phyloP scores from a whole-genome alignment of 441 rosid species.

The Aleurites moluccanus region DNA sequence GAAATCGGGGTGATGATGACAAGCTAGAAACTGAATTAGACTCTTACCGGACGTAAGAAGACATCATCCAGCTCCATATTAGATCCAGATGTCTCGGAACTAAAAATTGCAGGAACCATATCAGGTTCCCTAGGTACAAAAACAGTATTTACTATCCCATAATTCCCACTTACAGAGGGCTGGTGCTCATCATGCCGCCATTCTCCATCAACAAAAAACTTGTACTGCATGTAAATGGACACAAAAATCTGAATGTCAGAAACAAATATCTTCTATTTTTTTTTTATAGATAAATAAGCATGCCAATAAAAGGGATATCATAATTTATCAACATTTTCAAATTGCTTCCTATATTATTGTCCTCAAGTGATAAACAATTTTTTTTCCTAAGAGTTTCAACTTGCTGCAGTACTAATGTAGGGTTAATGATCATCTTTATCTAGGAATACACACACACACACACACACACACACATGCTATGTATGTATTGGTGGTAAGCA shows the following conservation, averaged over 20 bases:
- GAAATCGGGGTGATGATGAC: not conserved
- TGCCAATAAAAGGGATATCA: not conserved
- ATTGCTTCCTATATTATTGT: no score
- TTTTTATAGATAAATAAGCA: not conserved
- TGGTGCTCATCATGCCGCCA: constrained; percentile 71
- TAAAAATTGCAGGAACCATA: constrained; percentile 39
- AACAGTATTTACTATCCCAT: constrained; percentile 70
- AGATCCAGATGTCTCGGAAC: constrained; percentile 44
- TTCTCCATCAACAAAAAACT: constrained; percentile 68
- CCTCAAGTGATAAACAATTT: no score
- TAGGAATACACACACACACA: no score
- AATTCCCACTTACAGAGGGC: constrained; percentile 52
- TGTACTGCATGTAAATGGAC: constrained; percentile 52
- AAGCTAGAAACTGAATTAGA: constrained; percentile 3
- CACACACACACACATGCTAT: no score
- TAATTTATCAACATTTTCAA: no score
- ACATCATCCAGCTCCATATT: constrained; percentile 85
- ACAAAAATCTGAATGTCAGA: not conserved
- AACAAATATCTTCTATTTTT: no score
- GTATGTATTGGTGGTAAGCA: no score
- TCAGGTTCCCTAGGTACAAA: constrained; percentile 48
- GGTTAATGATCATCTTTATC: no score
- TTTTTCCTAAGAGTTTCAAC: no score
- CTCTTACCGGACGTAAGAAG: constrained; percentile 44
- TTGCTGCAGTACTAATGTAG: no score